Evolutionary conservation across 768 basidiomycete species (phyloP).

Genomic region (Panus rudis): DNA sequence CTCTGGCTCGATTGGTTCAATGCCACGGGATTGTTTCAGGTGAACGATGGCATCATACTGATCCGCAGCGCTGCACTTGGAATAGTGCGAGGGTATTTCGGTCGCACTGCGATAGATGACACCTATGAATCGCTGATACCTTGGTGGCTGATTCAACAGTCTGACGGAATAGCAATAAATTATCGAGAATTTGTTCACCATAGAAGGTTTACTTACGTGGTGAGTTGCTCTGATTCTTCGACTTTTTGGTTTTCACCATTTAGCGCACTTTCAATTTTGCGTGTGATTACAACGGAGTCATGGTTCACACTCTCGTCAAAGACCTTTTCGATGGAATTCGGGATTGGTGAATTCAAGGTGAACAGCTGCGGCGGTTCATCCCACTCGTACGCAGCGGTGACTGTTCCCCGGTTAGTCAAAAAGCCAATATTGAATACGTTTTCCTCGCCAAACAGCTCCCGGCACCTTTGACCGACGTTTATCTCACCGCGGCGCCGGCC

Average conservation of each 20-base stretch:
- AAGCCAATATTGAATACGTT: constrained; percentile 24
- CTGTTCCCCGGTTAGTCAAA: constrained; percentile 21
- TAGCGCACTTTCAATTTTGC: constrained; percentile 9
- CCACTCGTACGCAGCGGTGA: constrained; percentile 23
- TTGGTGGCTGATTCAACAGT: constrained; percentile 15
- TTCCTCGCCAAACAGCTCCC: constrained; percentile 20
- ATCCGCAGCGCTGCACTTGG: constrained; percentile 17
- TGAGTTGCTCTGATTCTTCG: constrained; percentile 12
- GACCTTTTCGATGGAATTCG: constrained; percentile 17
- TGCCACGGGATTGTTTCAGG: constrained; percentile 15
- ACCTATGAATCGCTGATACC: constrained; percentile 24
- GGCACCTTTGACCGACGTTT: constrained; percentile 23
- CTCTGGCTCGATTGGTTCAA: constrained; percentile 17
- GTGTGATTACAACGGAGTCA: constrained; percentile 15
- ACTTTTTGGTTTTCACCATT: constrained; percentile 14
- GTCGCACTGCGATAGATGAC: constrained; percentile 22
- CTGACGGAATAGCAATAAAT: constrained; percentile 3
- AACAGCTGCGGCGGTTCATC: constrained; percentile 20
- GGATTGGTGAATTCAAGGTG: constrained; percentile 17
- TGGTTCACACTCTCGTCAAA: constrained; percentile 15
- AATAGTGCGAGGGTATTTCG: constrained; percentile 23
- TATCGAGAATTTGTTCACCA: background rate
- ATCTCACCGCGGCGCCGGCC: constrained; percentile 20
- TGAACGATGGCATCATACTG: constrained; percentile 23
- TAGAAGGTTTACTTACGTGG: constrained; percentile 13